These are phyloP conservation scores for Komagataella pastoris DNA, from an alignment of 805 yeast species.

Conservation along the genomic window DNA sequence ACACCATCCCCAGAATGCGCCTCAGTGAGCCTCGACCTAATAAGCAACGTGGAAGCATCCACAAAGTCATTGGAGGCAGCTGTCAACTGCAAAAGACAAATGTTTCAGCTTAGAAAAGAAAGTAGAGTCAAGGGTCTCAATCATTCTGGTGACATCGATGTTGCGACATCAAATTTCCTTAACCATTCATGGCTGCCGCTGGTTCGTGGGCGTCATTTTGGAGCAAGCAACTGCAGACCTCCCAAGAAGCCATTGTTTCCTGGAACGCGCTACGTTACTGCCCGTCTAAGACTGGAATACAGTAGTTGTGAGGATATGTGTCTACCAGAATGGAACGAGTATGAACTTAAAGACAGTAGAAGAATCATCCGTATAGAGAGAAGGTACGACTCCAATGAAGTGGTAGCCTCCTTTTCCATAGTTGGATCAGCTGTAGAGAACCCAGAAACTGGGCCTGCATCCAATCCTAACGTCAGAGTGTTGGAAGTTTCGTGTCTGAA, in stretches of 20 bases:
- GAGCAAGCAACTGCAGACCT: constrained; percentile 39
- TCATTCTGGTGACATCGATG: too few species aligned
- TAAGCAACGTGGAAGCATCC: too few species aligned
- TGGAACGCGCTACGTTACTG: constrained; percentile 25
- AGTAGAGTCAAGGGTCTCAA: too few species aligned
- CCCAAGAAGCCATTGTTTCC: constrained; percentile 15
- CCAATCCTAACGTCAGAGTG: constrained; percentile 19
- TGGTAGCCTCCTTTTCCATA: constrained; percentile 34
- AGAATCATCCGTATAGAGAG: constrained; percentile 48
- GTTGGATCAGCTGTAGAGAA: constrained; percentile 37
- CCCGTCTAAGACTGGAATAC: constrained; percentile 28
- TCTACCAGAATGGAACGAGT: constrained; percentile 32
- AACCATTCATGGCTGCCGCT: too few species aligned
- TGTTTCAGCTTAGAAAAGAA: too few species aligned
- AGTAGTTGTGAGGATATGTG: constrained; percentile 34
- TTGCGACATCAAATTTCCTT: too few species aligned
- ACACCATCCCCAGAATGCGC: too few species aligned
- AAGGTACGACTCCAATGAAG: constrained; percentile 30
- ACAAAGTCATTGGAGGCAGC: too few species aligned
- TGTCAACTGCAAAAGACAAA: too few species aligned
- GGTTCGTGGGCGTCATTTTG: constrained; percentile 38
- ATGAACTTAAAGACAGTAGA: constrained; percentile 35
- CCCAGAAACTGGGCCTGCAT: constrained; percentile 25
- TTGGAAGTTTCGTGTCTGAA: constrained; percentile 47
- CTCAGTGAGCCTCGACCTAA: too few species aligned